phyloP scores from a whole-genome alignment of 306 rosid genomes.

The Ceratonia siliqua region DNA sequence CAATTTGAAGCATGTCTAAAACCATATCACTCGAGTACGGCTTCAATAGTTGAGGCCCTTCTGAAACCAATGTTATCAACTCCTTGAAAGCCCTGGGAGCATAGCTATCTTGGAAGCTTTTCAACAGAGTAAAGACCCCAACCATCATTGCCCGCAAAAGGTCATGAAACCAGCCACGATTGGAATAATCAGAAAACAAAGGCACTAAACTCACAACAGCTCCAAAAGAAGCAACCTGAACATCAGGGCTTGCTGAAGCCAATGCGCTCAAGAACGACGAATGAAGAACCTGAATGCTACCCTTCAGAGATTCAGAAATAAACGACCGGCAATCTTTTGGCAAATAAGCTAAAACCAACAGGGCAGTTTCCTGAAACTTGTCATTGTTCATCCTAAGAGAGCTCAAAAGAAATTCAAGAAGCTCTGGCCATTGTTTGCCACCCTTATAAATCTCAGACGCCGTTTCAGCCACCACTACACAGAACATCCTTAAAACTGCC shows the following conservation, averaged over 20 bases:
- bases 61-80: conserved; percentile 28
- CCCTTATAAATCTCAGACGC: conserved; percentile 13
- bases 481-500: conserved; percentile 31
- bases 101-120: conserved; percentile 18
- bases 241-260: conserved; percentile 24
- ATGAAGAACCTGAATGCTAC: background rate
- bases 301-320: background rate
- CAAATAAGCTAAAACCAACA: conserved; percentile 24
- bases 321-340: conserved; percentile 3
- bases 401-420: conserved; percentile 12
- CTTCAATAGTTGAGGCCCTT: conserved; percentile 27
- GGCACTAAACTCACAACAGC: conserved; percentile 25
- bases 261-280: conserved; percentile 10
- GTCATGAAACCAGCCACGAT: conserved; percentile 35
- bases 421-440: conserved; percentile 33
- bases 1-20: conserved; percentile 44
- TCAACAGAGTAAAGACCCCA: conserved; percentile 35
- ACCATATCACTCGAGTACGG: conserved; percentile 46
- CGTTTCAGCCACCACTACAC: conserved; percentile 28
- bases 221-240: conserved; percentile 31
- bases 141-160: conserved; percentile 47
- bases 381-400: conserved; percentile 17
- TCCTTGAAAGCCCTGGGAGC: conserved; percentile 36
- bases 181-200: conserved; percentile 33
- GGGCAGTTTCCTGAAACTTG: conserved; percentile 19